Percentiles rank a stretch among this genome's conserved stretches.
Evolutionary conservation across 768 basidiomycete genomes (phyloP).

Genomic region (Pleurotus djamor): DNA sequence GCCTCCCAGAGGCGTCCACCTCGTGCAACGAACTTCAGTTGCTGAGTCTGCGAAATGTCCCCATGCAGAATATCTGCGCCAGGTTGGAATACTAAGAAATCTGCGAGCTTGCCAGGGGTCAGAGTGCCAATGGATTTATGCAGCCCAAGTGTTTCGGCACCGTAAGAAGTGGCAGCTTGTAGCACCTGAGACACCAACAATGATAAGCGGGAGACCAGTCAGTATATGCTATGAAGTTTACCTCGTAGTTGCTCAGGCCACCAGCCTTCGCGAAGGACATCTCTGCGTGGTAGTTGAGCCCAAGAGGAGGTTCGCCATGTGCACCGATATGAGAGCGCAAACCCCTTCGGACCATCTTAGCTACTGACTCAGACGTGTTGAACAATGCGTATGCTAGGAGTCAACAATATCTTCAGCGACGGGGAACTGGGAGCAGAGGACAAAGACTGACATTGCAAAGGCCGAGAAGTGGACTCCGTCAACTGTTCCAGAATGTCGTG

Average conservation of each 20-base stretch:
- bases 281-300: slow-evolving; percentile 76
- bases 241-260: slow-evolving; percentile 72
- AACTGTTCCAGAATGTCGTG: slow-evolving; percentile 63
- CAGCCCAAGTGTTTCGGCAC: slow-evolving; percentile 65
- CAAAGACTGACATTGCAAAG: slow-evolving; percentile 47
- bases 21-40: slow-evolving; percentile 55
- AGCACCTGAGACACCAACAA: slow-evolving; percentile 41
- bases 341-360: slow-evolving; percentile 67
- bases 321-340: slow-evolving; percentile 67
- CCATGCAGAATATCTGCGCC: slow-evolving; percentile 56
- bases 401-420: background rate
- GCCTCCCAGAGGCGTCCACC: slow-evolving; percentile 76
- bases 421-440: background rate
- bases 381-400: slow-evolving; percentile 50
- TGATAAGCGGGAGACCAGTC: background rate
- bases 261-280: slow-evolving; percentile 64
- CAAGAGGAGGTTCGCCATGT: slow-evolving; percentile 71
- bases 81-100: slow-evolving; percentile 64
- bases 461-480: slow-evolving; percentile 60
- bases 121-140: slow-evolving; percentile 61
- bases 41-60: slow-evolving; percentile 45
- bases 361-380: slow-evolving; percentile 67
- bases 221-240: slow-evolving; percentile 15
- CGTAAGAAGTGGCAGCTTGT: slow-evolving; percentile 65
- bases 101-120: slow-evolving; percentile 65